phyloP scores from a whole-genome alignment of 2,329 filamentous ascomycete species.

The Penicillium hordei region DNA sequence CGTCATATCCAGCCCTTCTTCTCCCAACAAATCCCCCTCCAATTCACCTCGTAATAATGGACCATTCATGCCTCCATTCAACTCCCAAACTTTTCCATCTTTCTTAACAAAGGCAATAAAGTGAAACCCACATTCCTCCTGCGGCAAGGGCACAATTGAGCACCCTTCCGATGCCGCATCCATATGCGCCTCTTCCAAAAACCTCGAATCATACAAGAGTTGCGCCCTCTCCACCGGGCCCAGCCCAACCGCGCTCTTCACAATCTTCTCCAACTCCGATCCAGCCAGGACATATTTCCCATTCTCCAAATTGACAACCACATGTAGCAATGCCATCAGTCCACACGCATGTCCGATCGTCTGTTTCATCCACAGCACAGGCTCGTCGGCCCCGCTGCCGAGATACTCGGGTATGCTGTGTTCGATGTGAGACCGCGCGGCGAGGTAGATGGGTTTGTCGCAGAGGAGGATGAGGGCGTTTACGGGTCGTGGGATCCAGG shows the following conservation, averaged over 20 bases:
- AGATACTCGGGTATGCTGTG: slow-evolving; percentile 44
- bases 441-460: slow-evolving; percentile 44
- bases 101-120: slow-evolving; percentile 25
- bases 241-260: slow-evolving; percentile 47
- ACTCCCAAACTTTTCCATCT: slow-evolving; percentile 22
- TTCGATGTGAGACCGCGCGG: slow-evolving; percentile 46
- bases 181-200: slow-evolving; percentile 31
- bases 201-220: slow-evolving; percentile 48
- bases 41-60: slow-evolving; percentile 41
- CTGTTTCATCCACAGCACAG: slow-evolving; percentile 60
- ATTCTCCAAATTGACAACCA: slow-evolving; percentile 52
- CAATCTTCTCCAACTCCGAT: slow-evolving; percentile 48
- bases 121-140: slow-evolving; percentile 23
- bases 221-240: slow-evolving; percentile 49
- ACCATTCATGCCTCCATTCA: slow-evolving; percentile 25
- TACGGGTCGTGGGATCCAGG: slow-evolving; percentile 54
- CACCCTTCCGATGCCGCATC: slow-evolving; percentile 19
- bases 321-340: slow-evolving; percentile 58
- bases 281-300: slow-evolving; percentile 44
- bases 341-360: slow-evolving; percentile 61
- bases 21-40: slow-evolving; percentile 19
- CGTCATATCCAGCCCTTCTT: slow-evolving; percentile 19
- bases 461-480: slow-evolving; percentile 57
- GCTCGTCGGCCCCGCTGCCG: slow-evolving; percentile 50
- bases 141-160: slow-evolving; percentile 18